Evolutionary conservation across 495 filamentous ascomycete genomes (phyloP).

Genomic region (Penicillium lividum): DNA sequence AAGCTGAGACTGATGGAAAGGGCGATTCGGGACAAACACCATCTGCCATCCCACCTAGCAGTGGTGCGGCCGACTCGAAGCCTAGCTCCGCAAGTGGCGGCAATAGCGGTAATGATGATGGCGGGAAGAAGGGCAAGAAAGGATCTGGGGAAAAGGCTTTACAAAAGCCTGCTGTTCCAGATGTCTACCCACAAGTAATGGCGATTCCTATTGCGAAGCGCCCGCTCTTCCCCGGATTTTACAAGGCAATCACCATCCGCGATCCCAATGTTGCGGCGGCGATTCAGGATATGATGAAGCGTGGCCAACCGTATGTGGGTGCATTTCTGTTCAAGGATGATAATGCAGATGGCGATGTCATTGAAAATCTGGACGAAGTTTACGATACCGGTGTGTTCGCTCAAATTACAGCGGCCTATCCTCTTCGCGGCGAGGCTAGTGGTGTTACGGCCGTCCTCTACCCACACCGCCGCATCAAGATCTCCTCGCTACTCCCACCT

Average conservation of each 20-base stretch:
- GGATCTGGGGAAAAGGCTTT: conserved; percentile 68
- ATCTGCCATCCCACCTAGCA: conserved; percentile 48
- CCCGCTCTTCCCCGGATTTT: conserved; percentile 95
- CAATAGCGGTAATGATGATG: conserved; percentile 51
- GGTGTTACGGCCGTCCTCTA: conserved; percentile 91
- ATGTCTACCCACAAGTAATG: conserved; percentile 97
- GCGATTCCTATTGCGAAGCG: conserved; percentile 96
- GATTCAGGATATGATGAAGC: conserved; percentile 94
- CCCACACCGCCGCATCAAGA: conserved; percentile 90
- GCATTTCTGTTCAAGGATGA: conserved; percentile 98
- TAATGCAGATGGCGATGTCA: conserved; percentile 85
- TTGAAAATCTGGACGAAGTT: conserved; percentile 83
- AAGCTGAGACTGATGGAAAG: conserved; percentile 38
- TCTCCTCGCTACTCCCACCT: conserved; percentile 77
- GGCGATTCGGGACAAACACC: conserved; percentile 45
- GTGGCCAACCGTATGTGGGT: conserved; percentile 97
- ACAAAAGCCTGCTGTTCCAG: conserved; percentile 84
- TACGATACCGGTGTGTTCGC: conserved; percentile 96
- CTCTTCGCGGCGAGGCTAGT: conserved; percentile 73
- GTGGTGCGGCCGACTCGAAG: conserved; percentile 45
- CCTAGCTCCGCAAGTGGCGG: conserved; percentile 50
- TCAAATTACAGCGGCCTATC: conserved; percentile 93
- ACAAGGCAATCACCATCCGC: conserved; percentile 95
- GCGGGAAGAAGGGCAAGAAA: conserved; percentile 63
- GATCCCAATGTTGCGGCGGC: conserved; percentile 86